These are phyloP conservation scores for Lasiosphaeriaceae sp. DNA, from an alignment of 495 filamentous ascomycete genomes.

Conservation along the genomic window DNA sequence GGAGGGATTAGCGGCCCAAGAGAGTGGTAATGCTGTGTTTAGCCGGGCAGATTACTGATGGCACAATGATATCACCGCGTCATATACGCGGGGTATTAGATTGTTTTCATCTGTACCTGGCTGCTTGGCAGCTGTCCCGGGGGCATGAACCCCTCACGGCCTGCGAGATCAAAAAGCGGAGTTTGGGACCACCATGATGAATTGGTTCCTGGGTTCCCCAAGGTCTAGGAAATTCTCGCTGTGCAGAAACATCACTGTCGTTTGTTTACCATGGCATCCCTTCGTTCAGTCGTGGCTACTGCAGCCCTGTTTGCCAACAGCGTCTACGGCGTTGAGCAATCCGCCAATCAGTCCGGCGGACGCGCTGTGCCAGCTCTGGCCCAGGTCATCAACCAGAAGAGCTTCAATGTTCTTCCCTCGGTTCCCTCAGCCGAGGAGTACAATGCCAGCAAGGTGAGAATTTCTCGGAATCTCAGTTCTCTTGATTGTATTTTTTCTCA, in stretches of 20 bases:
- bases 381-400: constrained; percentile 41
- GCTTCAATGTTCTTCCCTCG: constrained; percentile 33
- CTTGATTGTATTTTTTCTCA: too few species aligned
- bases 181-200: not conserved
- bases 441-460: constrained; percentile 15
- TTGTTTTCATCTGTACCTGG: not conserved
- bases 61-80: constrained; percentile 7
- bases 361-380: constrained; percentile 31
- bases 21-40: not conserved
- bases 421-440: constrained; percentile 13
- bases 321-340: too few species aligned
- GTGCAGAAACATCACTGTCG: not conserved
- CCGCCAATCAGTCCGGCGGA: too few species aligned
- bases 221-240: not conserved
- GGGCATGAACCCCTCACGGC: constrained; percentile 10
- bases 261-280: constrained; percentile 15
- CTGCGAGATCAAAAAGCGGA: constrained; percentile 5
- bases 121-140: constrained; percentile 5
- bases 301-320: constrained; percentile 4
- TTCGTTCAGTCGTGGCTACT: constrained; percentile 8
- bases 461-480: too few species aligned
- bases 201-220: not conserved
- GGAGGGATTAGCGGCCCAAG: not conserved
- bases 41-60: constrained; percentile 1
- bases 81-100: not conserved